Evolutionary conservation across 1,284 basidiomycete genomes (phyloP), one percentile per base, ranked within the genome.

Genomic region (Moniliella sp.): DNA sequence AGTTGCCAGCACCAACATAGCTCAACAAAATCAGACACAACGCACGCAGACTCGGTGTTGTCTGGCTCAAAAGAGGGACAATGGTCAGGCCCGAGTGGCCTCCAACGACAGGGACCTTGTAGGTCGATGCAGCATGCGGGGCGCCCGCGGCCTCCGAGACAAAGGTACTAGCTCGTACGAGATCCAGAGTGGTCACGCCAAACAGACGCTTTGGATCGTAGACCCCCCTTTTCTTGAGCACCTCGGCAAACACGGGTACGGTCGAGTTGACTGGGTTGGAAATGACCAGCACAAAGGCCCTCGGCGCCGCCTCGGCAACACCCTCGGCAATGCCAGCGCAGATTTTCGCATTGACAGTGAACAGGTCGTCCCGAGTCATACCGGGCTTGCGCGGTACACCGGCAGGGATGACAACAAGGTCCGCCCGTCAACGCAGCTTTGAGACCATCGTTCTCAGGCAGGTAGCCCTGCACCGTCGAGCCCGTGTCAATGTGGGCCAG

Each of bases 51-150:
- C 15, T 15, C 2, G 58, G 58, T 31, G 47, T 33, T 28, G 69
- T 69, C 67, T 94, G 88, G 27, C 79, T 82, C 52, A 97, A 74
- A 30, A 97, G 70, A 26, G 88, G 88, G 15, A 97, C 77, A 60
- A 97, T 97, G 40, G 88, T 97, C 29, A 77, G 69, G 49, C 91
- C 88, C 28, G 78, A 82, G 75, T 97, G 88, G 28, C 91, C 88
- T 56, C 91, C 88, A 37, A 94, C 68, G 46, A 94, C 86, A 39
- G 84, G 78, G 43, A 94, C 71, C 31, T 68, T 64, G 46, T 42
- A 57, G 37, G 43, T 45, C 34, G 41, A 43, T 23, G 68, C 72
- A 18, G 70, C 63, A 38, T 75, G 73, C 34, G 71, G 63, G 45
- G 72, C 68, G 46, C 74, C 73, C 35, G 74, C 64, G 45, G 78